A percentile compares a stretch with the other conserved stretches of the same genome.
phyloP scores from a whole-genome alignment of 2,329 filamentous ascomycete species.

The Botryosphaeria agaves region DNA sequence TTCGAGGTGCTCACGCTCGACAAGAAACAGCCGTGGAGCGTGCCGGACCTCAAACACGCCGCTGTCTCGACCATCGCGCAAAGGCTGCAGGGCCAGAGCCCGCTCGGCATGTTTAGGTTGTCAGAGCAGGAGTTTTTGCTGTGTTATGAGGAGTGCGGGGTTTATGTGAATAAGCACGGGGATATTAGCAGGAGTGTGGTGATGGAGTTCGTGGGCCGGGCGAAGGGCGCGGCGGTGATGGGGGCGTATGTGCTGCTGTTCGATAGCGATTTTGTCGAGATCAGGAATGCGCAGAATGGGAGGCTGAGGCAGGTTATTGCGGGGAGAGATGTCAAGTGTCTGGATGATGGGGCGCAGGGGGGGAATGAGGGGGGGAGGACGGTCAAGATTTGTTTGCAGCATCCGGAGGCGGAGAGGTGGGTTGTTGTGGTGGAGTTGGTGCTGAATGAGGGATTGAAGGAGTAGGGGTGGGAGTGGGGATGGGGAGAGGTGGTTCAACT shows the following conservation, averaged over 20 bases:
- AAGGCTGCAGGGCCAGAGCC: conserved; percentile 60
- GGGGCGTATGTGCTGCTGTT: conserved; percentile 86
- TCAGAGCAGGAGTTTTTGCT: conserved; percentile 72
- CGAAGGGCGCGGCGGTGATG: conserved; percentile 72
- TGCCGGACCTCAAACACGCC: conserved; percentile 67
- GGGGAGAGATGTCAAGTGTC: conserved; percentile 71
- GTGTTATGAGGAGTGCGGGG: conserved; percentile 87
- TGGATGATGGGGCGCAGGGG: conserved; percentile 60
- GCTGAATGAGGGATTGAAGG: conserved; percentile 70
- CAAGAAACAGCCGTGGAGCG: conserved; percentile 89
- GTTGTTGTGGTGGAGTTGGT: conserved; percentile 87
- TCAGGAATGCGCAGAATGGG: conserved; percentile 91
- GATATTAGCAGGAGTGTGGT: conserved; percentile 87
- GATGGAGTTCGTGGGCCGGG: conserved; percentile 97
- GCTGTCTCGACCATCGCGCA: conserved; percentile 72
- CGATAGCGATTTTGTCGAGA: conserved; percentile 92
- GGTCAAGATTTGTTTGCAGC: conserved; percentile 89
- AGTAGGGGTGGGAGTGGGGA: conserved; percentile 12
- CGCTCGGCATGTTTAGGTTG: conserved; percentile 85
- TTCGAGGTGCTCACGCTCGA: conserved; percentile 94
- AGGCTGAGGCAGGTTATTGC: conserved; percentile 86
- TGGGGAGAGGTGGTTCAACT: too few relatives aligned
- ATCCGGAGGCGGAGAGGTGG: conserved; percentile 67
- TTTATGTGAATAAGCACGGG: conserved; percentile 96
- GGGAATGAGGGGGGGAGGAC: conserved; percentile 35